Percentiles rank a stretch among this genome's conserved stretches.
Conservation (phyloP, 352 stramenopile species). For the Thalassiosira mediterranea region DNA sequence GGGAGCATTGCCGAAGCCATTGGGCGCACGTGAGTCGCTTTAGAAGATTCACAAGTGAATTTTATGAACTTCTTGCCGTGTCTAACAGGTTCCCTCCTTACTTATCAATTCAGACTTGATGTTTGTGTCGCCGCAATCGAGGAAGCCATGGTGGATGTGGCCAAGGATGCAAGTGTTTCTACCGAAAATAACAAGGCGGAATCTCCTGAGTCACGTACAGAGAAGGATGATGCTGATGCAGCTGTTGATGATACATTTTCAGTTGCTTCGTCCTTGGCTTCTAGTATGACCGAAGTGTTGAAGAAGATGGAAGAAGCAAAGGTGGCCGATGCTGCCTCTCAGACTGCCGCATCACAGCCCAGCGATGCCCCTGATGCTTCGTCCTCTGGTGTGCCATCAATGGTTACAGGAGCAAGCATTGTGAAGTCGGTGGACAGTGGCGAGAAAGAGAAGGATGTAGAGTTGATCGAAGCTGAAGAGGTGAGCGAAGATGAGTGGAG, state of each 20-base stretch:
- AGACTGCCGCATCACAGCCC: background rate
- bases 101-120: slow-evolving; percentile 39
- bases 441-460: slow-evolving; percentile 15
- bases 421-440: slow-evolving; percentile 18
- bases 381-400: slow-evolving; percentile 9
- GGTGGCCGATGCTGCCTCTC: slow-evolving; percentile 4
- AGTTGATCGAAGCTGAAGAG: slow-evolving; percentile 27
- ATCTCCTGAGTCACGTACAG: too few species aligned
- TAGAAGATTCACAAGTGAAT: slow-evolving; percentile 40
- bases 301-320: slow-evolving; percentile 35
- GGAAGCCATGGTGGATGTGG: slow-evolving; percentile 19
- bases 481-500: slow-evolving; percentile 56
- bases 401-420: slow-evolving; percentile 12
- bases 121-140: slow-evolving; percentile 49
- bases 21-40: slow-evolving; percentile 61
- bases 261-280: slow-evolving; percentile 36
- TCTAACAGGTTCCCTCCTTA: slow-evolving; percentile 3
- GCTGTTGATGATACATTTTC: slow-evolving; percentile 28
- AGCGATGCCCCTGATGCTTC: slow-evolving; percentile 1
- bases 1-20: slow-evolving; percentile 71
- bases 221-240: too few species aligned
- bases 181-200: too few species aligned
- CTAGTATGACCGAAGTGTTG: slow-evolving; percentile 26
- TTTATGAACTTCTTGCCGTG: slow-evolving; percentile 28
- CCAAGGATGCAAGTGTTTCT: background rate